These are phyloP conservation scores for Trichoderma parareesei DNA, from an alignment of 495 filamentous ascomycete genomes.

Conservation along the genomic window DNA sequence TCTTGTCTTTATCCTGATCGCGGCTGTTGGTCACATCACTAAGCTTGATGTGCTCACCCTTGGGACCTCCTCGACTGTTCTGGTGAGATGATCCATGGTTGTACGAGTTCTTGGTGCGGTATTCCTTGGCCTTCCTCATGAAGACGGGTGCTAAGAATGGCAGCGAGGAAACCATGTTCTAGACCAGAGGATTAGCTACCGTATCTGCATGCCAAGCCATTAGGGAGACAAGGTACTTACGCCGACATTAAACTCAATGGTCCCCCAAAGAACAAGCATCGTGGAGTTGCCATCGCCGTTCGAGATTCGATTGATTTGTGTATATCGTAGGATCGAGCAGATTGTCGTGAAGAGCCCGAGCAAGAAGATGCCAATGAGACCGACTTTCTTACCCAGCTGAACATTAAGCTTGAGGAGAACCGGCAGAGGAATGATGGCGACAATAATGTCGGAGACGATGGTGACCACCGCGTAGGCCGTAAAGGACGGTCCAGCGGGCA, in stretches of 20 bases:
- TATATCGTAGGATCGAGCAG: slow-evolving; percentile 46
- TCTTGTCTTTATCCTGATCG: slow-evolving; percentile 22
- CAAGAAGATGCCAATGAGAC: slow-evolving; percentile 46
- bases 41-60: slow-evolving; percentile 18
- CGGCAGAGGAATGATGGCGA: slow-evolving; percentile 47
- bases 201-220: slow-evolving; percentile 5
- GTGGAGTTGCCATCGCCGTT: slow-evolving; percentile 47
- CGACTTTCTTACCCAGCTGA: slow-evolving; percentile 41
- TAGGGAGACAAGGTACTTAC: slow-evolving; percentile 17
- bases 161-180: slow-evolving; percentile 42
- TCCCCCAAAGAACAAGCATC: slow-evolving; percentile 50
- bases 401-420: slow-evolving; percentile 45
- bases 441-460: slow-evolving; percentile 45
- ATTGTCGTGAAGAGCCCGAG: slow-evolving; percentile 52
- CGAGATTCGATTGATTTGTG: slow-evolving; percentile 46
- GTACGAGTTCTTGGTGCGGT: slow-evolving; percentile 21
- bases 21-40: slow-evolving; percentile 12
- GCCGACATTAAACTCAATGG: slow-evolving; percentile 52
- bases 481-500: slow-evolving; percentile 43
- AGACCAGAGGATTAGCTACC: slow-evolving; percentile 12
- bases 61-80: slow-evolving; percentile 1
- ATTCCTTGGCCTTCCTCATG: slow-evolving; percentile 27
- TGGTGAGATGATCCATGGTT: slow-evolving; percentile 10
- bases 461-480: slow-evolving; percentile 45
- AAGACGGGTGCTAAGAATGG: slow-evolving; percentile 41